Conservation (phyloP, 116 monocot species). For the Phalaenopsis hybrid region DNA sequence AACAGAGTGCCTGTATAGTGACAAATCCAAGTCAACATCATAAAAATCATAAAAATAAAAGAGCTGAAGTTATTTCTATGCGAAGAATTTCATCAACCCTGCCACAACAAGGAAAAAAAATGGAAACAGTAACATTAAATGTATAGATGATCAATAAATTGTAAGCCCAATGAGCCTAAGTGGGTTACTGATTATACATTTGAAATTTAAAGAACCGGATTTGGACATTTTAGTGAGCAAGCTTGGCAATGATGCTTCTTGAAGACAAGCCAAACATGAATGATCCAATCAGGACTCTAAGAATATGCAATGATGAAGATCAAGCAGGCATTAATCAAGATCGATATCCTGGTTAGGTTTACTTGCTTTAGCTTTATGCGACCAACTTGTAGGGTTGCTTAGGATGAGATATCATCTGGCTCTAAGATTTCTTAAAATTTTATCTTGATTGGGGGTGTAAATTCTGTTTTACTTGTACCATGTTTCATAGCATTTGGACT, state of each 20-base stretch:
- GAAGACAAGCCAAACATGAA: background rate
- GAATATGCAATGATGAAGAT: background rate
- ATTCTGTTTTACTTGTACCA: no score
- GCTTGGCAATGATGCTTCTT: background rate
- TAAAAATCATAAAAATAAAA: background rate
- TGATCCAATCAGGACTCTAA: background rate
- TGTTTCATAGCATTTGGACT: background rate
- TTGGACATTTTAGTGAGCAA: background rate
- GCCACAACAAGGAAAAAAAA: background rate
- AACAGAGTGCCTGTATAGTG: slow-evolving; percentile 64
- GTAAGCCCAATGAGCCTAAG: background rate
- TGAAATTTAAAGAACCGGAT: background rate
- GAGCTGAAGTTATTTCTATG: background rate
- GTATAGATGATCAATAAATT: background rate
- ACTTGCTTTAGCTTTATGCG: background rate
- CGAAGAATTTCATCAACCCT: background rate
- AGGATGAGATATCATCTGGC: background rate
- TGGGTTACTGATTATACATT: background rate
- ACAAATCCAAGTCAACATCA: slow-evolving; percentile 1
- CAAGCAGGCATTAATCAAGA: background rate
- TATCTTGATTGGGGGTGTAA: background rate
- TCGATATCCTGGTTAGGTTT: background rate
- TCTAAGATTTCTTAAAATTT: background rate
- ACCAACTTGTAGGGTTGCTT: background rate
- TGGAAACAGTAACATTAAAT: background rate